Conservation (phyloP, 1,139 yeast species). For the Kodamaea anthophila region DNA sequence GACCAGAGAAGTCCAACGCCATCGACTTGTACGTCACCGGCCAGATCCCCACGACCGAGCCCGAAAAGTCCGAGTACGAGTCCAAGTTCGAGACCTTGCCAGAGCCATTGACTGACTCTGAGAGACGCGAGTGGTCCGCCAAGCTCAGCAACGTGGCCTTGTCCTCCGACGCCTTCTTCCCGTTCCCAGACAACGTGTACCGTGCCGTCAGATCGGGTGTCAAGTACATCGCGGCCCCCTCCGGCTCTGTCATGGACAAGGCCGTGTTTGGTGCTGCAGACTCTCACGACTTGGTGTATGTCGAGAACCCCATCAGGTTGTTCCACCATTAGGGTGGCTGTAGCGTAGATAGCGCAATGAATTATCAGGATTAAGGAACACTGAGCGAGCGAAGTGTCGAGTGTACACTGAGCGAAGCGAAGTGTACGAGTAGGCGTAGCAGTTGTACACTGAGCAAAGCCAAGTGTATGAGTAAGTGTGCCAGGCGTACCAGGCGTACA, state of each 20-base stretch:
- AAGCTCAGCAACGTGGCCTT: conserved; percentile 81
- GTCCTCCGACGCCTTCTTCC: conserved; percentile 98
- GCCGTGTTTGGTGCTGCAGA: conserved; percentile 96
- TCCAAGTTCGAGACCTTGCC: conserved; percentile 82
- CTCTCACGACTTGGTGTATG: conserved; percentile 77
- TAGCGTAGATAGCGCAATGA: too few relatives aligned
- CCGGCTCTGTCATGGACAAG: conserved; percentile 97
- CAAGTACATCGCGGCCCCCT: conserved; percentile 90
- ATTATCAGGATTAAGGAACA: too few relatives aligned
- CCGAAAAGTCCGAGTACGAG: conserved; percentile 89
- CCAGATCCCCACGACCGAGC: conserved; percentile 87
- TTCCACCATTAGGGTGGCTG: conserved; percentile 98
- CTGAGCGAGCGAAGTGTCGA: too few relatives aligned
- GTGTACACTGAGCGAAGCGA: too few relatives aligned
- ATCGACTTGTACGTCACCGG: conserved; percentile 88
- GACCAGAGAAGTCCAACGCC: conserved; percentile 98
- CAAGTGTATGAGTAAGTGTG: too few relatives aligned
- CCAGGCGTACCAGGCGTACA: too few relatives aligned
- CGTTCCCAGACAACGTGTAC: conserved; percentile 98
- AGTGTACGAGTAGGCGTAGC: too few relatives aligned
- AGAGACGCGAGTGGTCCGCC: conserved; percentile 80
- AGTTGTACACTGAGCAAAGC: too few relatives aligned
- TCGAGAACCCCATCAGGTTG: conserved; percentile 92
- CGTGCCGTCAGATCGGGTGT: conserved; percentile 97
- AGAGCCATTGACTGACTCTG: conserved; percentile 71